Evolutionary conservation across 768 basidiomycete genomes (phyloP).

Genomic region (Chalciporus sphaerocephalus): DNA sequence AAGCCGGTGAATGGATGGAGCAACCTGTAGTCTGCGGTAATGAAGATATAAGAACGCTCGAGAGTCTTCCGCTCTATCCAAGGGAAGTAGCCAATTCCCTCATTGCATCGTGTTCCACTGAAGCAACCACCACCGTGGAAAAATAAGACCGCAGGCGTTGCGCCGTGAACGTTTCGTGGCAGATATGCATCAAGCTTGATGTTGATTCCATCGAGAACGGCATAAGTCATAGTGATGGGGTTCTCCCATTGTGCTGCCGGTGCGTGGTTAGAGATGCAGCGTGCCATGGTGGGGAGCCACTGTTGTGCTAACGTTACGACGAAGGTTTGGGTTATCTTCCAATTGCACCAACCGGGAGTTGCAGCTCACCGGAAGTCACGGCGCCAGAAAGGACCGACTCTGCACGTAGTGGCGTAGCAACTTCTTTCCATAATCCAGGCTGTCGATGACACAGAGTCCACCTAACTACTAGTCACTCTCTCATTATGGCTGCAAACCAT

Average conservation of each 20-base stretch:
- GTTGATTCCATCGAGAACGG: constrained; percentile 1
- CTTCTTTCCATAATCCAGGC: too few relatives aligned
- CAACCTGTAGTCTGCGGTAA: constrained; percentile 2
- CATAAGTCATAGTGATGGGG: background rate
- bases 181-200: constrained; percentile 1
- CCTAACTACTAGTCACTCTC: too few relatives aligned
- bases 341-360: too few relatives aligned
- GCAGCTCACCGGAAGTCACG: too few relatives aligned
- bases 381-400: too few relatives aligned
- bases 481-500: background rate
- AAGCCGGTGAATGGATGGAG: constrained; percentile 2
- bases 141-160: constrained; percentile 1
- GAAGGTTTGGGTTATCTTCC: too few relatives aligned
- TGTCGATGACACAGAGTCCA: too few relatives aligned
- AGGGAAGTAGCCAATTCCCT: background rate
- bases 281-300: too few relatives aligned
- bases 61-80: constrained; percentile 4
- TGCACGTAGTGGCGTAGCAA: too few relatives aligned
- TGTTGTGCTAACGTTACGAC: too few relatives aligned
- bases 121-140: constrained; percentile 5
- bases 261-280: background rate
- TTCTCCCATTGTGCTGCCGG: background rate
- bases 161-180: background rate
- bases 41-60: constrained; percentile 1
- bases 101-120: constrained; percentile 1